Base-by-base conservation (phyloP, 2,329 filamentous ascomycete genomes). In the Penicillium oxalicum region DNA sequence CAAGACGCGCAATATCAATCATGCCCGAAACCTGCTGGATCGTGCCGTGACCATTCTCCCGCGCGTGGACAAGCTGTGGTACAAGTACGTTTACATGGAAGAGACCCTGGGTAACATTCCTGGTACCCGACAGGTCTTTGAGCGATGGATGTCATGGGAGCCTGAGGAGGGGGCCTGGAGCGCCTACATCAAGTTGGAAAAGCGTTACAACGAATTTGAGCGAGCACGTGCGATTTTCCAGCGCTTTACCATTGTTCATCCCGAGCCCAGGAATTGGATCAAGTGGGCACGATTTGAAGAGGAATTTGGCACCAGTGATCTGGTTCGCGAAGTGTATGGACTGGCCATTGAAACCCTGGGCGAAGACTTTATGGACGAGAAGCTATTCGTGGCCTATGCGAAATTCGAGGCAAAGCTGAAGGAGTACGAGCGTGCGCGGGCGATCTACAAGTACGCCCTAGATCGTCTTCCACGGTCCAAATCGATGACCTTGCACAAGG, bases 81-180 rank as follows among this genome's bases (percentile, higher is more conserved):
- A 95, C 76, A 97, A 97, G 69, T 98, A 96, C 75, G 89, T 95
- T 26, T 95, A 95, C 68, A 94, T 95, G 86, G 91, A 97, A 74
- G 93, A 98, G 78, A 97, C 91, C 72, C 79, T 98, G 47, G 90
- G 90, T 5, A 96, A 98, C 62, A 84, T 98, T 42, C 83, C 91
- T 3, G 93, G 91, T 33, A 94, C 90, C 2, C 78, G 93, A 50
- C 88, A 95, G 61, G 88, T 97, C 0, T 98, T 97, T 66, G 93
- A 98, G 73, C 80, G 93, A 40, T 98, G 93, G 93, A 91, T 98
- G 86, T 85, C 87, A 54, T 98, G 93, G 93, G 89, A 95, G 67
- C 93, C 93, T 0, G 90, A 96, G 58, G 91, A 97, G 78, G 84
- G 87, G 38, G 93, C 91, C 0, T 98, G 93, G 93, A 84, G 84